A percentile compares a stretch with the other conserved stretches of the same genome.
Conservation (phyloP, 768 basidiomycete genomes). For the Lactarius trivialis region DNA sequence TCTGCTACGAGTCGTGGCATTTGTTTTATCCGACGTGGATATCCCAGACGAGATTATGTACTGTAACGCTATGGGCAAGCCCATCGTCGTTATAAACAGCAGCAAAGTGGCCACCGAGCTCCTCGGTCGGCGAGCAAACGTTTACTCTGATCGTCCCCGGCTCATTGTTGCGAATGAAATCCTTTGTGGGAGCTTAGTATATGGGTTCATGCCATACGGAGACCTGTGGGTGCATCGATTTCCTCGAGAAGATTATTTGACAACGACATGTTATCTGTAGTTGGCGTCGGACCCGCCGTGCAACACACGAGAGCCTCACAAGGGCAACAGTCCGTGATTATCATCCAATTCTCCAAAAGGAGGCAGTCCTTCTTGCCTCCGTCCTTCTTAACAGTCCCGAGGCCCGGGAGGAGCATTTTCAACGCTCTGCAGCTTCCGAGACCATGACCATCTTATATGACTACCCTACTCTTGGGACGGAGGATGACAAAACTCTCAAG, state of each 20-base stretch:
- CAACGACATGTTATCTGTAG: not conserved
- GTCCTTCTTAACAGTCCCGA: not conserved
- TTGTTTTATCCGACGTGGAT: not conserved
- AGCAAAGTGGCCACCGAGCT: conserved; percentile 32
- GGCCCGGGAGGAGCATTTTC: not conserved
- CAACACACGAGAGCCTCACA: conserved; percentile 7
- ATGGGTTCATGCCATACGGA: conserved; percentile 25
- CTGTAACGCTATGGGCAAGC: conserved; percentile 1
- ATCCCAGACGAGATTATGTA: not conserved
- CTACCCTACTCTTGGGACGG: conserved; percentile 3
- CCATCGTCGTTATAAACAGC: conserved; percentile 30
- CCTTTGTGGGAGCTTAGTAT: conserved; percentile 28
- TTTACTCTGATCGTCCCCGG: conserved; percentile 28
- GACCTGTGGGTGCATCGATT: conserved; percentile 21
- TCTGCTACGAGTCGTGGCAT: not conserved
- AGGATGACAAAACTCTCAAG: conserved; percentile 4
- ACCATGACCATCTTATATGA: conserved; percentile 8
- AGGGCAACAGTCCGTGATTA: not conserved
- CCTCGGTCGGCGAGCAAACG: conserved; percentile 30
- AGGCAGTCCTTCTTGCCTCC: not conserved
- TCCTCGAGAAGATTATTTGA: not conserved
- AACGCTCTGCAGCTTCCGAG: conserved; percentile 1
- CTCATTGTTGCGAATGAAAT: conserved; percentile 31
- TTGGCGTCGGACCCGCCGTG: conserved; percentile 13
- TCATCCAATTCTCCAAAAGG: conserved; percentile 1